phyloP scores from a whole-genome alignment of 1,284 basidiomycete species.

The Somion occarium region DNA sequence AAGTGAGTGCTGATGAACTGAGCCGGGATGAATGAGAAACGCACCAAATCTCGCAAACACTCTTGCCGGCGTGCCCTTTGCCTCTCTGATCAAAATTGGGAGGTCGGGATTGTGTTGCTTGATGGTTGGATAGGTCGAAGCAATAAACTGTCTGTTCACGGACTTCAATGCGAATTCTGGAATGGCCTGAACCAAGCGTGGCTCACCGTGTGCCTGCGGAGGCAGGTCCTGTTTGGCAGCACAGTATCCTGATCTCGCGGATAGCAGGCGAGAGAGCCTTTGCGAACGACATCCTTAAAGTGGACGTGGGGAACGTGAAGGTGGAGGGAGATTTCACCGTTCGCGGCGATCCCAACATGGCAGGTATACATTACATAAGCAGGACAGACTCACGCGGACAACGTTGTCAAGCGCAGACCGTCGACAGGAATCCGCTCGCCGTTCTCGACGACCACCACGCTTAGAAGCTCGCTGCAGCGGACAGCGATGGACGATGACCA shows the following conservation, averaged over 20 bases:
- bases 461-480: constrained; percentile 11
- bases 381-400: neutral
- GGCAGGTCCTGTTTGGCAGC: constrained; percentile 76
- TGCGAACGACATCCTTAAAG: constrained; percentile 58
- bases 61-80: constrained; percentile 82
- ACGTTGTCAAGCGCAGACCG: neutral
- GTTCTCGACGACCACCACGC: constrained; percentile 19
- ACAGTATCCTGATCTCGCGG: constrained; percentile 82
- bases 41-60: constrained; percentile 90
- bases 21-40: too few species aligned
- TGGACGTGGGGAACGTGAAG: too few species aligned
- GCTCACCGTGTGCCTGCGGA: constrained; percentile 81
- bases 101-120: constrained; percentile 90
- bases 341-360: neutral
- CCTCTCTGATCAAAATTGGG: constrained; percentile 87
- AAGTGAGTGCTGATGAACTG: too few species aligned
- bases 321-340: too few species aligned
- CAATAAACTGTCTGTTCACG: constrained; percentile 71
- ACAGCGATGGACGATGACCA: constrained; percentile 52
- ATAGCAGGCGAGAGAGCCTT: constrained; percentile 80
- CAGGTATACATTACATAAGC: neutral
- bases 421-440: constrained; percentile 11
- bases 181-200: too few species aligned
- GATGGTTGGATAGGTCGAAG: constrained; percentile 74
- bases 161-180: neutral